phyloP scores from a whole-genome alignment of 2,329 filamentous ascomycete species.

The Amesomyces nigricolor region DNA sequence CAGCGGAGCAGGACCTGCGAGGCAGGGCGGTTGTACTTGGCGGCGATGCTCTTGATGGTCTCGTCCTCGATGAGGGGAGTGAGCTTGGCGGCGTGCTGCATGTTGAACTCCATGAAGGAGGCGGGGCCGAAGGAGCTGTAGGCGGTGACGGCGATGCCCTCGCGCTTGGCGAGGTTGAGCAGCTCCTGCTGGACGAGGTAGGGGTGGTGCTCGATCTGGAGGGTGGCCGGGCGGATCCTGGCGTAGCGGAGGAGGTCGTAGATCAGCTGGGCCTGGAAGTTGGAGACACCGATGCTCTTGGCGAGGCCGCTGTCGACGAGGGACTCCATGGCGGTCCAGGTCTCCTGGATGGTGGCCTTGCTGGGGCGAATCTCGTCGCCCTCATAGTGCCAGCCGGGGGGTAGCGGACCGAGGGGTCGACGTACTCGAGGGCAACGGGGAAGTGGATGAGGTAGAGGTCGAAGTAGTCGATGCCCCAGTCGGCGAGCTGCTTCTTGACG shows the following conservation, averaged over 20 bases:
- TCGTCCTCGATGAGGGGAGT: constrained; percentile 67
- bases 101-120: constrained; percentile 71
- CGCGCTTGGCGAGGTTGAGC: constrained; percentile 60
- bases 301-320: constrained; percentile 64
- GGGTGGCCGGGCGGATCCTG: constrained; percentile 64
- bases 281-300: constrained; percentile 72
- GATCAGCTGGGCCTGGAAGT: constrained; percentile 73
- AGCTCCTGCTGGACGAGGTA: constrained; percentile 74
- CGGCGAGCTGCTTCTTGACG: constrained; percentile 67
- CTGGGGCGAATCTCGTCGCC: constrained; percentile 56
- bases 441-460: constrained; percentile 89
- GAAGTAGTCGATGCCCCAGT: constrained; percentile 85
- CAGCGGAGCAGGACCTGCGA: constrained; percentile 81
- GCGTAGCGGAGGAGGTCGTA: constrained; percentile 78
- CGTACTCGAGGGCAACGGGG: constrained; percentile 78
- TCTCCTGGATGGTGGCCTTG: constrained; percentile 72
- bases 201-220: constrained; percentile 88
- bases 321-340: constrained; percentile 74
- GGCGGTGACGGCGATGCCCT: constrained; percentile 70
- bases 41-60: constrained; percentile 57
- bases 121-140: constrained; percentile 81
- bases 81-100: constrained; percentile 60
- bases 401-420: constrained; percentile 73
- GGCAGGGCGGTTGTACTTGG: constrained; percentile 65
- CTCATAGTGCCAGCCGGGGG: constrained; percentile 73